A percentile compares a stretch with the other conserved stretches of the same genome.
phyloP scores from a whole-genome alignment of 83 land plant species.

The Picea mariana region DNA sequence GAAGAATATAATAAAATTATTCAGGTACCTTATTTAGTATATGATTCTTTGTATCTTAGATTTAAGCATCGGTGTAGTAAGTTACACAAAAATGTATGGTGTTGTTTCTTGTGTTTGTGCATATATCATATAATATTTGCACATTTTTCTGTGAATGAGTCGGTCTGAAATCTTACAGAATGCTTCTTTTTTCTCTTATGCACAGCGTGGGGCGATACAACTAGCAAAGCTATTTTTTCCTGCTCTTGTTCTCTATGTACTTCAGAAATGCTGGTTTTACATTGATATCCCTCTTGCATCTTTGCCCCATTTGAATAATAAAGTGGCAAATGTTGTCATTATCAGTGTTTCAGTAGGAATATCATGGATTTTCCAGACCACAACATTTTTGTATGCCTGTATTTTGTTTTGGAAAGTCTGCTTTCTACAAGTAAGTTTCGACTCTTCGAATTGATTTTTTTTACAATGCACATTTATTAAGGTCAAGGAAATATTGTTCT shows the following conservation, averaged over 20 bases:
- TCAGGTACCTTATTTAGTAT: slow-evolving; percentile 19
- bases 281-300: slow-evolving; percentile 21
- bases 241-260: slow-evolving; percentile 18
- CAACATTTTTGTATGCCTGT: slow-evolving; percentile 21
- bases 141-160: background rate
- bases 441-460: no score
- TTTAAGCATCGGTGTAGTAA: background rate
- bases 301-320: slow-evolving; percentile 19
- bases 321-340: background rate
- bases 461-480: no score
- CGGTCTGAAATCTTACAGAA: background rate
- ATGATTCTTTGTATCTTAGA: background rate
- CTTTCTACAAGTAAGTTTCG: slow-evolving; percentile 11
- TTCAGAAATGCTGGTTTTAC: slow-evolving; percentile 28
- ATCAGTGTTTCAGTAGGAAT: slow-evolving; percentile 2
- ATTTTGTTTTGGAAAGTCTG: slow-evolving; percentile 20
- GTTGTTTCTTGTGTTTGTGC: background rate
- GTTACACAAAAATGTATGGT: background rate
- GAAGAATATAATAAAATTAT: slow-evolving; percentile 27
- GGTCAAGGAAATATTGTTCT: background rate
- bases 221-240: slow-evolving; percentile 33
- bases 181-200: background rate
- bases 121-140: background rate
- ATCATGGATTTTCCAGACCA: slow-evolving; percentile 20
- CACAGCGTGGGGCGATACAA: slow-evolving; percentile 18